A percentile compares a stretch with the other conserved stretches of the same genome.
phyloP scores from a whole-genome alignment of 1,284 basidiomycete genomes.

The Ceratobasidium sp. region DNA sequence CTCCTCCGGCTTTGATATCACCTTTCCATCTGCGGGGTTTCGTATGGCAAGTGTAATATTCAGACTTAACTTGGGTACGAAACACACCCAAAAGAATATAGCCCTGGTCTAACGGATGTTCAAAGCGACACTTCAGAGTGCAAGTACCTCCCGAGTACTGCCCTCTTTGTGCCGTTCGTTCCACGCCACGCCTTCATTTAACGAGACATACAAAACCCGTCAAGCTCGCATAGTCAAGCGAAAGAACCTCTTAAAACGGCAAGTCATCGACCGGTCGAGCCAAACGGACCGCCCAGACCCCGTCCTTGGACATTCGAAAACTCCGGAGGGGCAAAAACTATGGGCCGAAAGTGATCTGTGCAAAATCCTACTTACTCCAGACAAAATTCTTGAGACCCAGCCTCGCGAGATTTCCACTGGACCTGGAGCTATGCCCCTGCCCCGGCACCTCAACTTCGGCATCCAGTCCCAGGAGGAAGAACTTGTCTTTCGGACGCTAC shows the following conservation, averaged over 20 bases:
- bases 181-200: conserved; percentile 16
- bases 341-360: conserved; percentile 38
- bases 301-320: conserved; percentile 30
- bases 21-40: not conserved
- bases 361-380: conserved; percentile 33
- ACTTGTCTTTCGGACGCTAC: conserved; percentile 36
- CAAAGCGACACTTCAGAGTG: not conserved
- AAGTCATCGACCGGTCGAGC: conserved; percentile 2
- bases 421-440: conserved; percentile 11
- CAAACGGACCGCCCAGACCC: conserved; percentile 19
- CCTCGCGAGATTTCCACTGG: conserved; percentile 6
- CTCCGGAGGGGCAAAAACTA: conserved; percentile 26
- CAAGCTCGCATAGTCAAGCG: conserved; percentile 36
- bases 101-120: not conserved
- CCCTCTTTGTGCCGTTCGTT: conserved; percentile 11
- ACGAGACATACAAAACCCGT: conserved; percentile 37
- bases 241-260: conserved; percentile 29
- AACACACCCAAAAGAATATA: not conserved
- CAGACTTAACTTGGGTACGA: not conserved
- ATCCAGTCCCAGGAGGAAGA: conserved; percentile 34
- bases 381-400: conserved; percentile 30
- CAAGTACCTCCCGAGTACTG: not conserved
- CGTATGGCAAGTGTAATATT: not conserved
- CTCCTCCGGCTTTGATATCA: not conserved
- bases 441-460: conserved; percentile 29